Conservation (phyloP, 2,329 filamentous ascomycete species). For the Pestalotiopsis sp. region DNA sequence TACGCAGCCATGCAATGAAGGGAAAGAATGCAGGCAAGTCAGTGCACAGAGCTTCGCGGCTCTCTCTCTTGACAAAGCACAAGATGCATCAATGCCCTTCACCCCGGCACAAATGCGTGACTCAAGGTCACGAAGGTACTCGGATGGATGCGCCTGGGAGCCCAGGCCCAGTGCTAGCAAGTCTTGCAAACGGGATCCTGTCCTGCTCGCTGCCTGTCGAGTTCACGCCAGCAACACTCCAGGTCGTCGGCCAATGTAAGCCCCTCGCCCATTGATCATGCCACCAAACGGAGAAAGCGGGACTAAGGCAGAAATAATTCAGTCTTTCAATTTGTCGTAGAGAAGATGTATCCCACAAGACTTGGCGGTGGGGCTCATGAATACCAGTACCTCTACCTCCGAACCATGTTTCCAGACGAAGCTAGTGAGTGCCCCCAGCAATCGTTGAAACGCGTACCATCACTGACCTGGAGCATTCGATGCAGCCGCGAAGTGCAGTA, state of each 20-base stretch:
- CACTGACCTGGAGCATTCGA: neutral
- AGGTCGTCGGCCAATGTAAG: slow-evolving; percentile 1
- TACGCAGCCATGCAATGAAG: slow-evolving; percentile 8
- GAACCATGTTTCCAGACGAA: slow-evolving; percentile 4
- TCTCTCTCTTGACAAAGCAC: neutral
- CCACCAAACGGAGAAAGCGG: neutral
- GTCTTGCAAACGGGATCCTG: neutral
- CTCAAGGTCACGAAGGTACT: neutral
- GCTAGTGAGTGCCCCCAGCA: neutral
- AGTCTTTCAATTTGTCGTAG: neutral
- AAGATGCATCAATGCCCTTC: neutral
- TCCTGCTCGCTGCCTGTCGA: neutral
- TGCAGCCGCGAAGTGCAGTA: neutral
- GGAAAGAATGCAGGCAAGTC: neutral
- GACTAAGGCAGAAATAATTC: neutral
- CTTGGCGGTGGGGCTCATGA: neutral
- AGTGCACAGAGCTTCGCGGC: neutral
- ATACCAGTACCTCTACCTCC: neutral
- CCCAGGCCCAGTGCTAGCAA: neutral
- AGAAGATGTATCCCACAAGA: slow-evolving; percentile 8
- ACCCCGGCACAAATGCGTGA: neutral
- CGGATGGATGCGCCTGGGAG: neutral
- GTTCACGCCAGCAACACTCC: neutral
- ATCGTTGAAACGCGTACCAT: neutral
- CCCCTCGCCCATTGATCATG: neutral